Evolutionary conservation across 257 asterid genomes (phyloP).

Genomic region (Fraxinus anomala): DNA sequence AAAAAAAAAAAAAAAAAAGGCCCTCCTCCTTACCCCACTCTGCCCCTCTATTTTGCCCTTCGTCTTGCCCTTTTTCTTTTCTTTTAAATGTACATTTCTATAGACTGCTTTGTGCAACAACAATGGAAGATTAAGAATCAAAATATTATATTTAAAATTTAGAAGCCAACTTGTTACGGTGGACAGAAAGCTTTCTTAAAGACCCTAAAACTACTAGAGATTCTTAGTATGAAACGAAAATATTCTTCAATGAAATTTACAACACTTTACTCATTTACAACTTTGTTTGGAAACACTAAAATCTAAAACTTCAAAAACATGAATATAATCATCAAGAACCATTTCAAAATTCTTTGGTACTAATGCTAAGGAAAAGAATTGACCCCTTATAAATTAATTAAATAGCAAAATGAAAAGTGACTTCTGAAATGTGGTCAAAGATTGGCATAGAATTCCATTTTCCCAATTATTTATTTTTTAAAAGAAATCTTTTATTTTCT

Average conservation of each 20-base stretch:
- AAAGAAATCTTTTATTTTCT: constrained; percentile 16
- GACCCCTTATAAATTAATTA: not conserved
- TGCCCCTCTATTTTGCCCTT: no score
- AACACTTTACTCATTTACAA: not conserved
- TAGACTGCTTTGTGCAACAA: no score
- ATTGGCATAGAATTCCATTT: not conserved
- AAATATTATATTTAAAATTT: no score
- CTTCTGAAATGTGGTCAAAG: not conserved
- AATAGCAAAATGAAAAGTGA: not conserved
- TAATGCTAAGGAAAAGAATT: not conserved
- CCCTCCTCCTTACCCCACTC: no score
- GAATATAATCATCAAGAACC: not conserved
- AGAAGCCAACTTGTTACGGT: no score
- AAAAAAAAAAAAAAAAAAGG: no score
- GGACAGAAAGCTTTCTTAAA: no score
- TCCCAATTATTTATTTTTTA: not conserved
- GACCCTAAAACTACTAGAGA: no score
- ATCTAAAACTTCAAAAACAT: not conserved
- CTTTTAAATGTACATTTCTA: no score
- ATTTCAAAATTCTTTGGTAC: not conserved
- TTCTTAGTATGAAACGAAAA: not conserved
- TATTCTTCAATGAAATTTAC: not conserved
- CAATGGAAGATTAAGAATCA: no score
- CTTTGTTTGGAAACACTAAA: no score
- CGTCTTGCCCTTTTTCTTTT: no score